Conservation (phyloP, 202 grass and related monocot genomes). For the Setaria italica region DNA sequence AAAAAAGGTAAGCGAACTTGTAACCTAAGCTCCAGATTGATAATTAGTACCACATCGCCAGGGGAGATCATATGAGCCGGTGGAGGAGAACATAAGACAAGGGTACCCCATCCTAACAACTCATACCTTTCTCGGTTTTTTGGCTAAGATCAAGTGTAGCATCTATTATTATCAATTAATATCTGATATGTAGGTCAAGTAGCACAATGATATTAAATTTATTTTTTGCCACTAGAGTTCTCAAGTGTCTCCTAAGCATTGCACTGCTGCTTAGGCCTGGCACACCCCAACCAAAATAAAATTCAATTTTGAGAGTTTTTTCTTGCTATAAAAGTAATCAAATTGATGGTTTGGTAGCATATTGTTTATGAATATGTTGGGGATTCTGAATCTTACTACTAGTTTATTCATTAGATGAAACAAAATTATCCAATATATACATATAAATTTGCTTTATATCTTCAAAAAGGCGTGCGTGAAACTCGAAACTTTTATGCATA, state of each 20-base stretch:
- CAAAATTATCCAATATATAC: too few relatives aligned
- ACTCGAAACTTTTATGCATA: too few relatives aligned
- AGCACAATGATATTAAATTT: background rate
- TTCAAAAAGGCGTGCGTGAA: too few relatives aligned
- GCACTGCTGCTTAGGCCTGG: background rate
- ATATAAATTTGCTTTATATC: too few relatives aligned
- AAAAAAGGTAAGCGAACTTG: background rate
- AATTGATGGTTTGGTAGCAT: too few relatives aligned
- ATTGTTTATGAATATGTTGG: too few relatives aligned
- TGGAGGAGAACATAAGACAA: background rate
- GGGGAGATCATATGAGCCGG: background rate
- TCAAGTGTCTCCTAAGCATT: background rate
- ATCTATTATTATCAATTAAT: slow-evolving; percentile 67
- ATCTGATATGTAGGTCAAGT: slow-evolving; percentile 45
- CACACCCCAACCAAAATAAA: background rate
- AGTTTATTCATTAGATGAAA: too few relatives aligned
- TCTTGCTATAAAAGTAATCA: too few relatives aligned
- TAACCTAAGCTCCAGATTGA: background rate
- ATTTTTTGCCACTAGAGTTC: background rate
- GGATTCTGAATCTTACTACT: too few relatives aligned
- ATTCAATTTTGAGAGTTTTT: background rate
- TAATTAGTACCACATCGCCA: background rate
- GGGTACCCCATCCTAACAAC: accelerated
- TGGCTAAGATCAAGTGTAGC: slow-evolving; percentile 85
- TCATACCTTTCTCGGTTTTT: slow-evolving; percentile 79